Base-by-base conservation (phyloP, 768 basidiomycete species). In the Leucocoprinus leucothites region DNA sequence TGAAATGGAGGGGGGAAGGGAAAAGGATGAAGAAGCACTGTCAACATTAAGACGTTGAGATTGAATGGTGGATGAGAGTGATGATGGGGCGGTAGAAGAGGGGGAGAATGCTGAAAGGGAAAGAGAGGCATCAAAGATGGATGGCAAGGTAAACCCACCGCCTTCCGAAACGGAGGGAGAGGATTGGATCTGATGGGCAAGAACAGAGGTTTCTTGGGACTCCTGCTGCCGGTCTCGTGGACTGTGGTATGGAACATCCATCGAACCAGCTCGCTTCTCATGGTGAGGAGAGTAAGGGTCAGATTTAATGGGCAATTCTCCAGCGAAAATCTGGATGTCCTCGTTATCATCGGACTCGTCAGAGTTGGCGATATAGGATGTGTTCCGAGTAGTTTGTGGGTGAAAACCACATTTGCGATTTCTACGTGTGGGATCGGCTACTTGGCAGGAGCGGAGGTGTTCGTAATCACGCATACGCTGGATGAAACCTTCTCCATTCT, bases 391-490 rank as follows among this genome's bases (percentile, higher is more conserved):
- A 31, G 25, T 24, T 31, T 56, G 54, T 19, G 41, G 13, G 25
- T 35, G 14, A 31, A 42, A 66, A 16, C 69, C 63, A 28, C 74
- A 71, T 61, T 77, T 78, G 60, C 70, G 74, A 16, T 74, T 74
- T 57, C 76, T 35, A 13, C 47, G 28, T 1, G 36, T 8, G 16
- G 26, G 47, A 4, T 49, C 54, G 13, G 34, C 21, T 43, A 18
- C 9, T 41, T 49, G 54, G 19, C 70, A 69, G 35, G 78, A 78
- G 53, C 82, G 74, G 22, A 75, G 73, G 47, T 74, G 69, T 66
- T 89, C 87, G 64, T 83, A 86, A 59, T 87, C 82, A 53, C 84
- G 84, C 87, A 90, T 89, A 49, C 84, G 82, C 53, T 74, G 79
- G 11, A 90, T 77, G 46, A 89, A 76, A 6, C 83, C 81, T 60